Evolutionary conservation across 2,329 filamentous ascomycete species (phyloP).

Genomic region (Trichoderma atrobrunneum): DNA sequence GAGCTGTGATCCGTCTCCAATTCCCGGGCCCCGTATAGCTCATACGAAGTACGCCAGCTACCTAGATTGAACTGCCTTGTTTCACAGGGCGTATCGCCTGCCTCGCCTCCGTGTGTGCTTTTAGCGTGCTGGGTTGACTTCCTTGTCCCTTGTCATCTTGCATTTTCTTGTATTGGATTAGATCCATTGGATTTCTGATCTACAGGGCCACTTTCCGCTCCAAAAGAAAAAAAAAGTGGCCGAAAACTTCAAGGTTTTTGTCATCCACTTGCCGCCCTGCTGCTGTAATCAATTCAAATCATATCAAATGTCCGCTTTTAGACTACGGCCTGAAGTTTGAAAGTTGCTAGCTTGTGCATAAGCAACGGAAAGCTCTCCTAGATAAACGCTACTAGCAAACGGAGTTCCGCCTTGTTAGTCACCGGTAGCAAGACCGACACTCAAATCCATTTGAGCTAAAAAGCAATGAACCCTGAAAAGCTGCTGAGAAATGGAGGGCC

Average conservation of each 20-base stretch:
- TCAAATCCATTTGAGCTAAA: background rate
- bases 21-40: background rate
- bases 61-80: background rate
- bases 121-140: background rate
- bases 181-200: background rate
- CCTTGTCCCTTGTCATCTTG: background rate
- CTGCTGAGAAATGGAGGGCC: background rate
- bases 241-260: background rate
- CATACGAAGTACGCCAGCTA: background rate
- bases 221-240: background rate
- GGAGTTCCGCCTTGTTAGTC: background rate
- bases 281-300: background rate
- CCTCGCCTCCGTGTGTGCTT: background rate
- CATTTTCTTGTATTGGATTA: background rate
- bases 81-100: background rate
- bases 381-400: background rate
- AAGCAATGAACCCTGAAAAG: background rate
- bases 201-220: background rate
- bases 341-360: background rate
- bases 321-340: background rate
- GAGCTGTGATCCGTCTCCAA: background rate
- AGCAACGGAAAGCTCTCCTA: background rate
- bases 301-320: slow-evolving; percentile 3
- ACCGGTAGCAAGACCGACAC: background rate
- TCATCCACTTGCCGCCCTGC: background rate